These are phyloP conservation scores for Seiridium cupressi DNA, from an alignment of 2,329 filamentous ascomycete genomes.

Conservation along the genomic window DNA sequence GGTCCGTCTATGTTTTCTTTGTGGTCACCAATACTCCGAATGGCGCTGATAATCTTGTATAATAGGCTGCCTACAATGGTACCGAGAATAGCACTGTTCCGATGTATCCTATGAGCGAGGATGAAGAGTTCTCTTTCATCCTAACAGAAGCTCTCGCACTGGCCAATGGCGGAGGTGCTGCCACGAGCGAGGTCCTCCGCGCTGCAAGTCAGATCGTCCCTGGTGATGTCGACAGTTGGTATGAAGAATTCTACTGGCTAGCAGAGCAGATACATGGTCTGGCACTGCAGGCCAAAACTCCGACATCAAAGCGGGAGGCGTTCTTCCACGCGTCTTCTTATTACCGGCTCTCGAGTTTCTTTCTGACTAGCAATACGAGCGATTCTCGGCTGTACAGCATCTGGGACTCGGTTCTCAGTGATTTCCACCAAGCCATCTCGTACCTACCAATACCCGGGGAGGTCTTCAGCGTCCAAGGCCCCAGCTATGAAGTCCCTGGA, in stretches of 20 bases:
- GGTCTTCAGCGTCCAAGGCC: conserved; percentile 28
- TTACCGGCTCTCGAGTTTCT: conserved; percentile 40
- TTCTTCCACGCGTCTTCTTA: conserved; percentile 39
- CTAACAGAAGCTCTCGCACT: conserved; percentile 11
- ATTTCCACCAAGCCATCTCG: conserved; percentile 36
- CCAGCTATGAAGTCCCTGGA: conserved; percentile 18
- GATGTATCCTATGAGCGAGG: conserved; percentile 13
- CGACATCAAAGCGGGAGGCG: conserved; percentile 22
- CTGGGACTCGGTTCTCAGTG: conserved; percentile 32
- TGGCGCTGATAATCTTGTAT: too few relatives aligned
- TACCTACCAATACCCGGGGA: conserved; percentile 33
- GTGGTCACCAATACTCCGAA: too few relatives aligned
- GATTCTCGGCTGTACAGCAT: conserved; percentile 37
- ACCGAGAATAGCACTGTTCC: not conserved
- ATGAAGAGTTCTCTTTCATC: conserved; percentile 14
- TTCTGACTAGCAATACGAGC: conserved; percentile 35
- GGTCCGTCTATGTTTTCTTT: not conserved
- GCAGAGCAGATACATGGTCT: conserved; percentile 16
- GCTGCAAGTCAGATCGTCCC: conserved; percentile 21
- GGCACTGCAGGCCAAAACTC: conserved; percentile 14
- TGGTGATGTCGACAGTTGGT: conserved; percentile 21
- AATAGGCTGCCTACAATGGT: conserved; percentile 5
- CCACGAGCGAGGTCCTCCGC: conserved; percentile 31
- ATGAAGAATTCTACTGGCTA: conserved; percentile 20
- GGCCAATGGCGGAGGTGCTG: conserved; percentile 21